Conservation (phyloP, 768 basidiomycete species). For the Phaeolepiota aurea region DNA sequence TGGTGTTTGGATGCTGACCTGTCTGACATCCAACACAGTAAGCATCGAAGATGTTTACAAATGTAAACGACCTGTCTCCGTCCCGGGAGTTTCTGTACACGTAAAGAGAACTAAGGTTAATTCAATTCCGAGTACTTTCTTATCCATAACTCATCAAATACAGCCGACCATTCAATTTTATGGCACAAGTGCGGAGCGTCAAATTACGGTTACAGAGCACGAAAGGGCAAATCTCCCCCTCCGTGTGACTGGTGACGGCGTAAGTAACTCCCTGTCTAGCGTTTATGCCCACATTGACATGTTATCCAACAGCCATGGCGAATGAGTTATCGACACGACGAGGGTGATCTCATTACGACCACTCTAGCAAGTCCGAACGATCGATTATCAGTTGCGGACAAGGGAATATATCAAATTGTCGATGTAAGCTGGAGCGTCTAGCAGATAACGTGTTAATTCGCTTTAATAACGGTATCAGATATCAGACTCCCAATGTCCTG, state of each 20-base stretch:
- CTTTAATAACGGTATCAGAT: constrained; percentile 36
- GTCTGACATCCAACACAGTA: too few relatives aligned
- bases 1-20: too few relatives aligned
- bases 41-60: constrained; percentile 85
- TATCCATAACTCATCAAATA: background rate
- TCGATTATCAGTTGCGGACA: constrained; percentile 61
- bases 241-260: constrained; percentile 85
- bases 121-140: constrained; percentile 4
- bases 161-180: constrained; percentile 89
- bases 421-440: too few relatives aligned
- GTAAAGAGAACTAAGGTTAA: constrained; percentile 74
- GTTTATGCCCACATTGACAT: constrained; percentile 3
- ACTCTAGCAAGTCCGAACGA: constrained; percentile 59
- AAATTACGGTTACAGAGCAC: constrained; percentile 63
- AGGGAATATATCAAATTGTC: constrained; percentile 67
- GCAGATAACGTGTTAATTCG: too few relatives aligned
- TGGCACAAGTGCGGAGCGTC: constrained; percentile 47
- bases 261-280: constrained; percentile 38
- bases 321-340: constrained; percentile 58
- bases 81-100: constrained; percentile 75
- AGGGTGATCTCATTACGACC: constrained; percentile 28
- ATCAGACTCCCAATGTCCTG: constrained; percentile 79
- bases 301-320: constrained; percentile 68
- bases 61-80: constrained; percentile 69
- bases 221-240: constrained; percentile 69